These are phyloP conservation scores for Dichotomocladium elegans DNA, from an alignment of 371 early-diverging fungal genomes.

Conservation along the genomic window DNA sequence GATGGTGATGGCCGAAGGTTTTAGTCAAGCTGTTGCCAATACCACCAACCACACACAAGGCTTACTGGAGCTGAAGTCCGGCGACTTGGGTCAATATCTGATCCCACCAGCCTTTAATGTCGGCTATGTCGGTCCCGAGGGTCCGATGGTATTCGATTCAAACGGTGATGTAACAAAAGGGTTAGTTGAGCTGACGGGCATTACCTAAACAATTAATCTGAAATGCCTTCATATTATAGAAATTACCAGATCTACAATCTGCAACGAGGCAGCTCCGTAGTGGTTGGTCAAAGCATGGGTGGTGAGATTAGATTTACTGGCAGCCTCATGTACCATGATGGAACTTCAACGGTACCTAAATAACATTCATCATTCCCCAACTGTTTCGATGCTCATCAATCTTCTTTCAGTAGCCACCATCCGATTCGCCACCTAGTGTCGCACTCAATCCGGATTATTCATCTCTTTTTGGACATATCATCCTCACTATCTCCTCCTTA, in stretches of 20 bases:
- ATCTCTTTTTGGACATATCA: slow-evolving; percentile 38
- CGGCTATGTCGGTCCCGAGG: slow-evolving; percentile 57
- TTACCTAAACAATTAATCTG: no score
- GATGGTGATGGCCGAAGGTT: slow-evolving; percentile 58
- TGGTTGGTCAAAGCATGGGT: slow-evolving; percentile 44
- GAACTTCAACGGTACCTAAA: slow-evolving; percentile 31
- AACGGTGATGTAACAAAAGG: slow-evolving; percentile 53
- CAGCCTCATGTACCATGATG: slow-evolving; percentile 51
- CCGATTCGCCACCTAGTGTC: slow-evolving; percentile 49
- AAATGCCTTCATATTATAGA: slow-evolving; percentile 23
- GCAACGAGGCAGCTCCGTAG: slow-evolving; percentile 32
- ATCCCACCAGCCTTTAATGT: slow-evolving; percentile 48
- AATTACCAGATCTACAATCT: slow-evolving; percentile 56
- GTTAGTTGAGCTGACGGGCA: slow-evolving; percentile 28
- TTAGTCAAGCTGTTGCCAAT: slow-evolving; percentile 28
- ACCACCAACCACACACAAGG: slow-evolving; percentile 36
- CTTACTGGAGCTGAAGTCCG: slow-evolving; percentile 29
- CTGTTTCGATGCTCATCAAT: no score
- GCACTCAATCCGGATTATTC: slow-evolving; percentile 48
- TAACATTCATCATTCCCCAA: no score
- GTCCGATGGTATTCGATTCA: slow-evolving; percentile 51
- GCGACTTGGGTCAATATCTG: slow-evolving; percentile 37
- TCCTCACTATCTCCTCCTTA: slow-evolving; percentile 35
- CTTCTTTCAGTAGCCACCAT: slow-evolving; percentile 28
- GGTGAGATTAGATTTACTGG: slow-evolving; percentile 40